Evolutionary conservation across 1,284 basidiomycete genomes (phyloP).

Genomic region (Veloporphyrellus conicus): DNA sequence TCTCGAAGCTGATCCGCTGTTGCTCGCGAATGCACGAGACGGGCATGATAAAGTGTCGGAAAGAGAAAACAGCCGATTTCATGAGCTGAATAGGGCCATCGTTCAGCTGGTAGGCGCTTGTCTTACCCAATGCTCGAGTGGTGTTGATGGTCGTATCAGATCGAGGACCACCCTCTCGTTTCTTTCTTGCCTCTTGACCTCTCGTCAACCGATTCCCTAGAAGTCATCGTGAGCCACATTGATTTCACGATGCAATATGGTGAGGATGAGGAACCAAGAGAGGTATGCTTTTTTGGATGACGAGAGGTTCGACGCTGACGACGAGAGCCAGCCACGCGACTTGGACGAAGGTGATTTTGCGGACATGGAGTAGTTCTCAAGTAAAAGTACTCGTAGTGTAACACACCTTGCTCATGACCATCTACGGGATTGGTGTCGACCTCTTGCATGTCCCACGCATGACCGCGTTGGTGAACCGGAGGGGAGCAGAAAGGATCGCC

Average conservation of each 20-base stretch:
- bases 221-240: constrained; percentile 88
- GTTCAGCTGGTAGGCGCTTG: constrained; percentile 77
- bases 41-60: constrained; percentile 34
- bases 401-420: constrained; percentile 39
- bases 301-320: neutral
- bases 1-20: constrained; percentile 93
- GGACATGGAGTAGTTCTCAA: constrained; percentile 51
- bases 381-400: constrained; percentile 10
- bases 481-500: constrained; percentile 48
- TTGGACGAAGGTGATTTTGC: constrained; percentile 85
- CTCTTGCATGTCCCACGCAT: constrained; percentile 70
- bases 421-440: constrained; percentile 79
- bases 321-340: constrained; percentile 63
- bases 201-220: constrained; percentile 84
- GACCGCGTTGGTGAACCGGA: constrained; percentile 48
- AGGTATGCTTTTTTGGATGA: constrained; percentile 46
- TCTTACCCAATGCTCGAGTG: constrained; percentile 4
- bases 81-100: constrained; percentile 90
- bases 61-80: constrained; percentile 86
- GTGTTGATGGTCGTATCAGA: constrained; percentile 47
- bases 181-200: constrained; percentile 95
- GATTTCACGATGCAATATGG: constrained; percentile 98
- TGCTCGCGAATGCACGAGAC: constrained; percentile 63
- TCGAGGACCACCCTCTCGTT: constrained; percentile 97
- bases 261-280: constrained; percentile 89